phyloP scores from a whole-genome alignment of 306 rosid genomes.

The Arachis hypogaea region DNA sequence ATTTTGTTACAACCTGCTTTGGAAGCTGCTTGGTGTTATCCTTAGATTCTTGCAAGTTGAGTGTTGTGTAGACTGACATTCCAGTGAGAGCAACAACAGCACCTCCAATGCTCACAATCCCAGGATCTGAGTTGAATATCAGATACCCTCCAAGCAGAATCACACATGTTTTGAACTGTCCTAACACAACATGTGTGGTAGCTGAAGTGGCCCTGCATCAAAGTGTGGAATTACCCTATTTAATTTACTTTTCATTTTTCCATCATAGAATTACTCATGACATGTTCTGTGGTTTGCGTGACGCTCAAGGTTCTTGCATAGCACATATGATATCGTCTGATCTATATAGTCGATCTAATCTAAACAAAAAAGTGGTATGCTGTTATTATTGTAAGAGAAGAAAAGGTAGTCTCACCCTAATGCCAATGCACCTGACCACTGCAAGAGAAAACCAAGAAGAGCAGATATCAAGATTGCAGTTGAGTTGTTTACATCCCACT shows the following conservation, averaged over 20 bases:
- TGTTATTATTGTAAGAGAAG: neutral
- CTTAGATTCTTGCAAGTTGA: conserved; percentile 45
- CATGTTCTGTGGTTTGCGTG: too few species aligned
- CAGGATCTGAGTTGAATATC: conserved; percentile 51
- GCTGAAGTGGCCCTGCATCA: conserved; percentile 93
- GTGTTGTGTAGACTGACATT: conserved; percentile 46
- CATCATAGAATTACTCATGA: too few species aligned
- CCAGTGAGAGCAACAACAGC: conserved; percentile 50
- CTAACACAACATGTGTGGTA: conserved; percentile 90
- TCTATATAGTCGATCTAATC: too few species aligned
- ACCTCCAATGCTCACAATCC: conserved; percentile 53
- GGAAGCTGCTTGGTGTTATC: conserved; percentile 48
- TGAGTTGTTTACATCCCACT: conserved; percentile 69
- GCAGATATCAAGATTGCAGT: conserved; percentile 74
- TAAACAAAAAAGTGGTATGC: neutral
- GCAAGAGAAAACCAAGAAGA: conserved; percentile 88
- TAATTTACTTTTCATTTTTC: too few species aligned
- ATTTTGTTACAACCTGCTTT: conserved; percentile 33
- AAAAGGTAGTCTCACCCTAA: conserved; percentile 71
- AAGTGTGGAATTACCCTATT: conserved; percentile 20
- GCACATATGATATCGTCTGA: too few species aligned
- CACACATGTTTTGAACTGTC: conserved; percentile 93
- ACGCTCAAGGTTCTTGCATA: too few species aligned
- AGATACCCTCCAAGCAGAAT: conserved; percentile 60
- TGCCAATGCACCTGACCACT: conserved; percentile 98